Percentiles rank a stretch among this genome's conserved stretches.
These are phyloP conservation scores for Pseudogymnoascus sp. DNA, from an alignment of 2,329 filamentous ascomycete genomes.

Conservation along the genomic window DNA sequence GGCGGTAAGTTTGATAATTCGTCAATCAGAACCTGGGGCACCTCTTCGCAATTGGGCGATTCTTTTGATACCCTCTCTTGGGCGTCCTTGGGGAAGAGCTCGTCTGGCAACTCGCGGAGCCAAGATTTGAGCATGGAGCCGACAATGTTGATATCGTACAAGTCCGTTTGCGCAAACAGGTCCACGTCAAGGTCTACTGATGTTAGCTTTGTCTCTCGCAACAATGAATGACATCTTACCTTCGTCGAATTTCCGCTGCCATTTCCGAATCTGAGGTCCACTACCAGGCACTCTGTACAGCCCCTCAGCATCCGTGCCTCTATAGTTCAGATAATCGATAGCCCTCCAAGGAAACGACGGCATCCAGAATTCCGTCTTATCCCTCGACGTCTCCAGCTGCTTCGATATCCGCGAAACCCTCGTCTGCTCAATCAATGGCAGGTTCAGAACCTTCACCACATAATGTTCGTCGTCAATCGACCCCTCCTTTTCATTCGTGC, in stretches of 20 bases:
- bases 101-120: conserved; percentile 89
- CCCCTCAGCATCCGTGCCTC: conserved; percentile 87
- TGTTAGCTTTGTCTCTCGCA: conserved; percentile 10
- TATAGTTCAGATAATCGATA: conserved; percentile 94
- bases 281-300: conserved; percentile 89
- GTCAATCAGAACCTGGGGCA: conserved; percentile 79
- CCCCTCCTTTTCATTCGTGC: conserved; percentile 59
- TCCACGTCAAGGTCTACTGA: conserved; percentile 73
- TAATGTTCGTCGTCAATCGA: conserved; percentile 75
- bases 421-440: conserved; percentile 80
- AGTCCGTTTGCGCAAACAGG: conserved; percentile 74
- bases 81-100: conserved; percentile 77
- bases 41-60: conserved; percentile 53
- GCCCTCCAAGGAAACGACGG: conserved; percentile 90
- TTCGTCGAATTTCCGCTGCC: conserved; percentile 85
- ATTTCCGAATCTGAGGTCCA: conserved; percentile 83
- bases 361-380: conserved; percentile 99
- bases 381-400: conserved; percentile 73
- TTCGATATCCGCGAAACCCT: conserved; percentile 88
- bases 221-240: conserved; percentile 39
- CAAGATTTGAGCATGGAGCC: conserved; percentile 94
- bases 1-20: conserved; percentile 90
- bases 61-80: conserved; percentile 75
- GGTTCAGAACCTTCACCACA: conserved; percentile 73
- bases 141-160: conserved; percentile 95